Base-by-base conservation (phyloP, 2,329 filamentous ascomycete genomes). In the Apiospora marii region DNA sequence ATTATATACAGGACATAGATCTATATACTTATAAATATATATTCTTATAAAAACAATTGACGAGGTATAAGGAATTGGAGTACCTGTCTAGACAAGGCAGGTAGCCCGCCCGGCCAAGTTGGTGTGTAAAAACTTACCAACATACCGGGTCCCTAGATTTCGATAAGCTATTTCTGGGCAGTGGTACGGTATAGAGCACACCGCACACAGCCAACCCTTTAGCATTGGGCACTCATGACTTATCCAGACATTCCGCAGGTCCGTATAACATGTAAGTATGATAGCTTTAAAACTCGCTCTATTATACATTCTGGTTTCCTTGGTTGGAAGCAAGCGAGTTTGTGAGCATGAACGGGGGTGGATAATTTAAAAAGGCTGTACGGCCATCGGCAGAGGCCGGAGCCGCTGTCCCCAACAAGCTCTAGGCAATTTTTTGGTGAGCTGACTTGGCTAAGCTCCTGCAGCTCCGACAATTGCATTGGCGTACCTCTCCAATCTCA, bases 341-440 rank as follows among this genome's bases (percentile, higher is more conserved):
- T 22, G 53, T 8, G 30, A 61, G 1, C 30, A 61, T 61, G 53
- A 61, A 61, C 53, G 30, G 53, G 53, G 37, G 64, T 68, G 41
- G 64, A 46, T 68, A 27, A 16, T 43, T 5, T 6, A 4, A 24
- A 67, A 44, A 44, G 12, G 46, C 46, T 49, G 43, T n/a, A 44
- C 37, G 37, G 64, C 22, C 14, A 48, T 48, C 67, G 67, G 67
- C 67, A 68, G 67, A 68, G 67, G 44, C 43, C 67, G 67, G 67
- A 68, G 67, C 67, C 67, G 67, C 67, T 68, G 67, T 48, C 41
- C 44, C 67, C 67, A 68, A 68, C 44, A 71, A 73, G 69, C 61
- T 61, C 43, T 71, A 44, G 69, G 27, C 44, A 37, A 44, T 48
- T 68, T 68, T 68, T 46, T 46, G 41, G 67, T 68, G 41, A 68